Evolutionary conservation across 768 basidiomycete genomes (phyloP).

Genomic region (Tricholoma hemisulphureum): DNA sequence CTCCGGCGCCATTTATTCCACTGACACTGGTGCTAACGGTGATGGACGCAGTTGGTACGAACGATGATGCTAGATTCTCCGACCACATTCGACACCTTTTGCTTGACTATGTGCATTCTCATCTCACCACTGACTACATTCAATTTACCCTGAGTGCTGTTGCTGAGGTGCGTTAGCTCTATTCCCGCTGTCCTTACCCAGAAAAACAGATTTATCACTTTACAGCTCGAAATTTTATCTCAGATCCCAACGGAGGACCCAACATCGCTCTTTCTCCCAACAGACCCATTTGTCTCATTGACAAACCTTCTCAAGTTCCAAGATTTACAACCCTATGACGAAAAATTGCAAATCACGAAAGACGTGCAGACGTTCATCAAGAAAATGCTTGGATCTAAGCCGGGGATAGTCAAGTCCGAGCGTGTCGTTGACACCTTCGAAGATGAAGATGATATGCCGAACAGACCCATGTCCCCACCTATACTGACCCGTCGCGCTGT

Average conservation of each 20-base stretch:
- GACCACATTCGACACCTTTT: conserved; percentile 56
- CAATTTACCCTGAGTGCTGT: conserved; percentile 51
- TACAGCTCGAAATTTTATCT: conserved; percentile 42
- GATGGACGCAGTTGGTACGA: too few species aligned
- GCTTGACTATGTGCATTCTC: conserved; percentile 48
- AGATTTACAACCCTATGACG: conserved; percentile 40
- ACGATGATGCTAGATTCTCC: conserved; percentile 25
- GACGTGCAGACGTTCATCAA: conserved; percentile 37
- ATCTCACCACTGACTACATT: conserved; percentile 57
- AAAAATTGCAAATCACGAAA: conserved; percentile 39
- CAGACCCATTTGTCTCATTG: conserved; percentile 53
- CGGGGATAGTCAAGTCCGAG: conserved; percentile 33
- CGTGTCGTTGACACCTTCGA: conserved; percentile 35
- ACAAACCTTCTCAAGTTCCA: conserved; percentile 31
- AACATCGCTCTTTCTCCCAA: conserved; percentile 48
- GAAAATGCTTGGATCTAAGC: conserved; percentile 16
- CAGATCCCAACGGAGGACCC: conserved; percentile 49
- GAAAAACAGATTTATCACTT: neutral
- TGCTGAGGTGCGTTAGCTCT: conserved; percentile 28
- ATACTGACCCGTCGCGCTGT: conserved; percentile 46
- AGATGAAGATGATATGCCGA: conserved; percentile 13
- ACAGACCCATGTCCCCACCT: conserved; percentile 38
- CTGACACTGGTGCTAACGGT: too few species aligned
- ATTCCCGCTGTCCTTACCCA: neutral
- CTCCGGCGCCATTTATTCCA: too few species aligned